Conservation (phyloP, 2,329 filamentous ascomycete species). For the Aspergillus hortae region DNA sequence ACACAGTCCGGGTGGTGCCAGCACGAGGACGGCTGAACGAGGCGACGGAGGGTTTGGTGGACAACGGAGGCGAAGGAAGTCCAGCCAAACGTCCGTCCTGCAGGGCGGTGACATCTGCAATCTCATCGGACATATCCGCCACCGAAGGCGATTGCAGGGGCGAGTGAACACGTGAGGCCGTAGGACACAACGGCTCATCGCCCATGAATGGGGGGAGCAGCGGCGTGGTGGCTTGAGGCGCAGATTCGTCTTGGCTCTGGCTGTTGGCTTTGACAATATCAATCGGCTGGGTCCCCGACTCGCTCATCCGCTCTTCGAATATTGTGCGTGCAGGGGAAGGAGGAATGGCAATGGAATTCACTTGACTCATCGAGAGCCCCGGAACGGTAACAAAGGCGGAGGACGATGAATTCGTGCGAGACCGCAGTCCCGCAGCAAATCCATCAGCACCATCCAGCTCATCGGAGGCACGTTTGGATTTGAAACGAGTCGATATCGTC, state of each 20-base stretch:
- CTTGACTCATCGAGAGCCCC: conserved; percentile 33
- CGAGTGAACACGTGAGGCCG: conserved; percentile 62
- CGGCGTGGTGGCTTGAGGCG: conserved; percentile 72
- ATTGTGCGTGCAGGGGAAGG: conserved; percentile 62
- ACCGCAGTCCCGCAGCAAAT: conserved; percentile 32
- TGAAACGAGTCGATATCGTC: conserved; percentile 59
- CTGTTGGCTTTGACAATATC: conserved; percentile 54
- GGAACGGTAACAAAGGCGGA: conserved; percentile 37
- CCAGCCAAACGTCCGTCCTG: conserved; percentile 45
- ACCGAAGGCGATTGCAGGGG: conserved; percentile 84
- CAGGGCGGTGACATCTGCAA: conserved; percentile 43
- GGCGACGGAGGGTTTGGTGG: conserved; percentile 70
- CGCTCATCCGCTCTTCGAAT: conserved; percentile 52
- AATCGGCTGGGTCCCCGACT: conserved; percentile 49
- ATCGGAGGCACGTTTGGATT: conserved; percentile 35
- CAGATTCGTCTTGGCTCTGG: conserved; percentile 50
- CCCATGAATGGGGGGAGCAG: conserved; percentile 78
- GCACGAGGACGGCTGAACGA: conserved; percentile 61
- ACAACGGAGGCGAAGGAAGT: conserved; percentile 68
- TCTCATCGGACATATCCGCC: conserved; percentile 52
- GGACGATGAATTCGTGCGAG: conserved; percentile 42
- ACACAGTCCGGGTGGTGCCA: conserved; percentile 38
- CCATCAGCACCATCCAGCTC: conserved; percentile 26
- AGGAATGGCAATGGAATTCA: conserved; percentile 52
- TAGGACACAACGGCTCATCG: conserved; percentile 46